Evolutionary conservation across 257 asterid genomes (phyloP), one percentile per base, ranked within the genome.

Genomic region (Nemophila menziesii): DNA sequence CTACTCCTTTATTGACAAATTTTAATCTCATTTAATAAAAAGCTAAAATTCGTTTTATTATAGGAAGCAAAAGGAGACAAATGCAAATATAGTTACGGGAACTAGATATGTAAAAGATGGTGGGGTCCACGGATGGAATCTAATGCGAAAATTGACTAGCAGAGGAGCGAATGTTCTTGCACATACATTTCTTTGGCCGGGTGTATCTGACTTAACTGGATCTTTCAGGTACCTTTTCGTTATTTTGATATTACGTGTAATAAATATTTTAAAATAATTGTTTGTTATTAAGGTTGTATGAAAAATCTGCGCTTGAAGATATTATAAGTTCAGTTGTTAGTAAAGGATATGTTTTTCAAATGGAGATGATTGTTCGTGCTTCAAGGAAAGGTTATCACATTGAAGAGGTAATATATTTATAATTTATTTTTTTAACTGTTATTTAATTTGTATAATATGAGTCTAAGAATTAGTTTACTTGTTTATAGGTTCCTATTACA

Each of bases 131-230:
- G 99, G 99, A 18, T 90, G 99, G 99, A 90, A 71, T 72, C 64
- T 90, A 37, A 85, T 81, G 96, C 93, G 96, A 45, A 90, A 90
- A 61, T 56, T 85, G 77, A 90, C 99, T 2, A 90, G 99, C 72
- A 85, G 99, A 59, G 96, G 99, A 42, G 99, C 99, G 49, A 90
- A 90, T 63, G 94, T 90, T 49, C 99, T 90, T 47, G 96, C 96
- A 36, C 99, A 85, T 42, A 85, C 99, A 12, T 61, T 90, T 41
- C 94, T 90, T 51, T 85, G 99, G 99, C 99, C 96, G 16, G 96
- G 99, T 63, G 99, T 85, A 49, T 85, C 99, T 11, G 99, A 85
- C 70, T 71, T 90, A 50, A 90, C 99, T 53, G 99, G 99, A 52
- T 90, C 96, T 14, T 90, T 85, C 75, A 86, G 99, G 96, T 90